phyloP scores from a whole-genome alignment of 331 rosid genomes.

The Spiraea crenata region DNA sequence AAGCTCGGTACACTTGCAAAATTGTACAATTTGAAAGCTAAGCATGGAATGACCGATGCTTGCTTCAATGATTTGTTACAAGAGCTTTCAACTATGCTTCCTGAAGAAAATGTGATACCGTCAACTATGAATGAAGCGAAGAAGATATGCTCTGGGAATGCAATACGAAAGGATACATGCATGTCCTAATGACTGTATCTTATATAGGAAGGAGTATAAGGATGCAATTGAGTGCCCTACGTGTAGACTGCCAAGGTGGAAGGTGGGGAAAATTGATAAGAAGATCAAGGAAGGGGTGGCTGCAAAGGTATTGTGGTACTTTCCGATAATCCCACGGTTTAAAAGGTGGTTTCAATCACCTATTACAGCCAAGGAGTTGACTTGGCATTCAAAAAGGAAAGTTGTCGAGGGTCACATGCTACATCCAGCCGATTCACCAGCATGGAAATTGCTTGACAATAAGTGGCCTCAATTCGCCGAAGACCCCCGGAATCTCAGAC shows the following conservation, averaged over 20 bases:
- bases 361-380: background rate
- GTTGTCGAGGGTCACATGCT: slow-evolving; percentile 12
- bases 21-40: too few relatives aligned
- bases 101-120: too few relatives aligned
- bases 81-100: too few relatives aligned
- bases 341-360: background rate
- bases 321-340: slow-evolving; percentile 1
- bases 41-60: too few relatives aligned
- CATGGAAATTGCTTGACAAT: background rate
- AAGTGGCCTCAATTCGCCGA: background rate
- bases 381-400: background rate
- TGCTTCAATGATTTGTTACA: too few relatives aligned
- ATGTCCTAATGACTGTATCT: too few relatives aligned
- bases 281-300: background rate
- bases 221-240: too few relatives aligned
- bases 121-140: too few relatives aligned
- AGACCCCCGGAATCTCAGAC: background rate
- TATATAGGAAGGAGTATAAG: too few relatives aligned
- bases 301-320: slow-evolving; percentile 3
- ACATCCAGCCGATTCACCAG: background rate
- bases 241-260: background rate
- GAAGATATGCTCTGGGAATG: too few relatives aligned
- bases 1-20: too few relatives aligned
- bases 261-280: background rate
- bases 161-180: too few relatives aligned